Conservation (phyloP, 2,329 filamentous ascomycete species). For the Aureobasidium sp. region DNA sequence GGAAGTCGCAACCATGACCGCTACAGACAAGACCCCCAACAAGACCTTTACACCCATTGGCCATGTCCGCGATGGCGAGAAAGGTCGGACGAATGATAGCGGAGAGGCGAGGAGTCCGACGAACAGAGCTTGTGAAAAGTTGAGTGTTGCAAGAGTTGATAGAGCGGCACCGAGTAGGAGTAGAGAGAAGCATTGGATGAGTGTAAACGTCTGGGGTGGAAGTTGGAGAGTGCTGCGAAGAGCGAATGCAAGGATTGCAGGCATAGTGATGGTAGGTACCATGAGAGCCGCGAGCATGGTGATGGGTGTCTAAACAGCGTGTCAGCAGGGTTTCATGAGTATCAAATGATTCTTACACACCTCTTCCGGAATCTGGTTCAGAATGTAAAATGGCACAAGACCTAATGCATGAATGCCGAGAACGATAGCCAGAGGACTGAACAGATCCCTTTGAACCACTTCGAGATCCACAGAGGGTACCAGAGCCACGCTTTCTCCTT, state of each 20-base stretch:
- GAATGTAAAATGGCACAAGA: conserved; percentile 73
- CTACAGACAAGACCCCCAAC: conserved; percentile 7
- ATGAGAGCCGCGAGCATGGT: conserved; percentile 9
- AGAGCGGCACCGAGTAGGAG: conserved; percentile 86
- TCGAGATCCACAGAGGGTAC: conserved; percentile 31
- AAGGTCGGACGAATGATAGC: conserved; percentile 59
- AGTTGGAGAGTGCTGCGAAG: conserved; percentile 36
- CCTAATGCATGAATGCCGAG: conserved; percentile 66
- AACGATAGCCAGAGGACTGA: conserved; percentile 67
- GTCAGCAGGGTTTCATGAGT: not conserved
- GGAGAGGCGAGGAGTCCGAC: conserved; percentile 72
- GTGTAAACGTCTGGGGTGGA: conserved; percentile 60
- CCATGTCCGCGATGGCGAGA: conserved; percentile 8
- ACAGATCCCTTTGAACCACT: conserved; percentile 55
- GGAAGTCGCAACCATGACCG: conserved; percentile 10
- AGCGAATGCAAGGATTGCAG: conserved; percentile 23
- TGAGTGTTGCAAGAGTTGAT: conserved; percentile 85
- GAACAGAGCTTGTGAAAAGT: conserved; percentile 84
- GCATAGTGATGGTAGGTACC: conserved; percentile 17
- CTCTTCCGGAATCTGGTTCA: conserved; percentile 62
- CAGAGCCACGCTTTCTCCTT: conserved; percentile 28
- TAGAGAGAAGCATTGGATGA: conserved; percentile 88
- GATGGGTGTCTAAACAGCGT: not conserved
- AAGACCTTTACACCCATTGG: not conserved
- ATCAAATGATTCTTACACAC: conserved; percentile 41